Evolutionary conservation across 495 filamentous ascomycete species (phyloP).

Genomic region (Tuber magnatum): DNA sequence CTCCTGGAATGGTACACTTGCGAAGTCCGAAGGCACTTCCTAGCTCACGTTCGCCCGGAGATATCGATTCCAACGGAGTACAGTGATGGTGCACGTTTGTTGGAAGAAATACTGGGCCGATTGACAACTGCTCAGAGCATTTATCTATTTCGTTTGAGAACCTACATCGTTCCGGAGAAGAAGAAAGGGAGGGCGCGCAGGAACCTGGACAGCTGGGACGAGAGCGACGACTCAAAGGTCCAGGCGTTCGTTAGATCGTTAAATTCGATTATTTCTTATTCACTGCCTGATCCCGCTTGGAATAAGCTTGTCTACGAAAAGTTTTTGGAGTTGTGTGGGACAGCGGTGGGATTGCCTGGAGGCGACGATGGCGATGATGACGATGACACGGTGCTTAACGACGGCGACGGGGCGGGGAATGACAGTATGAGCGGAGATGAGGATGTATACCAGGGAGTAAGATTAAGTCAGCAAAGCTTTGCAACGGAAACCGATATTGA

Average conservation of each 20-base stretch:
- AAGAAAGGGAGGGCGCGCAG: constrained; percentile 21
- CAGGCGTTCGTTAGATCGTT: constrained; percentile 32
- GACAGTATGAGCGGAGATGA: constrained; percentile 18
- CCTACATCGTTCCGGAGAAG: constrained; percentile 28
- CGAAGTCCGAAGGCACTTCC: constrained; percentile 38
- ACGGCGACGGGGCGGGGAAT: not conserved
- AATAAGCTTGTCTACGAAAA: constrained; percentile 37
- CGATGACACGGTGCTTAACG: constrained; percentile 14
- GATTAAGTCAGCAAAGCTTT: constrained; percentile 31
- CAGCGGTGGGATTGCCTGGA: constrained; percentile 28
- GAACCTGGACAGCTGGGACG: constrained; percentile 16
- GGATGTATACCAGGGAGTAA: constrained; percentile 22
- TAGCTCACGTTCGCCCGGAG: constrained; percentile 32
- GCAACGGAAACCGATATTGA: constrained; percentile 33
- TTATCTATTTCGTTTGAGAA: constrained; percentile 28
- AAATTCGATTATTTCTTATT: constrained; percentile 39
- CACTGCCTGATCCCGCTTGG: constrained; percentile 39
- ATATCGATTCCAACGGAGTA: constrained; percentile 36
- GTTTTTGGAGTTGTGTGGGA: constrained; percentile 36
- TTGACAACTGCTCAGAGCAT: constrained; percentile 36
- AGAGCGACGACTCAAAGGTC: constrained; percentile 33
- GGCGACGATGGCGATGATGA: constrained; percentile 16
- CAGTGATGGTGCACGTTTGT: constrained; percentile 20
- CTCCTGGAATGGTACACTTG: constrained; percentile 40
- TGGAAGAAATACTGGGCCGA: constrained; percentile 29